A percentile compares a stretch with the other conserved stretches of the same genome.
These are phyloP conservation scores for Globisporangium ultimum DNA, from an alignment of 352 stramenopile genomes.

Conservation along the genomic window DNA sequence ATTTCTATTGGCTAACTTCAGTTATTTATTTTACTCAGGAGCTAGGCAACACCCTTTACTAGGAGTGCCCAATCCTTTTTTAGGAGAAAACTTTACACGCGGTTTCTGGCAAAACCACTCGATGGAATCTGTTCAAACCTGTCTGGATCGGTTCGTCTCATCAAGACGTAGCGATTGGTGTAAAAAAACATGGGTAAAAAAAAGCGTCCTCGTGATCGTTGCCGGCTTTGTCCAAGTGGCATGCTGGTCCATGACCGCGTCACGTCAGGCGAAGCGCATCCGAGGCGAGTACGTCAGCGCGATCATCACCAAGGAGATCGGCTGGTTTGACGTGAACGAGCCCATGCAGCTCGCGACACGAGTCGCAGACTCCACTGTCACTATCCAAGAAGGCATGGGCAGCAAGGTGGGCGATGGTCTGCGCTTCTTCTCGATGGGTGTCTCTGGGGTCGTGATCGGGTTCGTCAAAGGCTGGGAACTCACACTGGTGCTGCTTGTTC, in stretches of 20 bases:
- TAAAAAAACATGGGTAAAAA: too few species aligned
- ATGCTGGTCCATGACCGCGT: slow-evolving; percentile 60
- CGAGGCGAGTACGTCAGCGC: slow-evolving; percentile 27
- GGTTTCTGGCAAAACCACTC: too few species aligned
- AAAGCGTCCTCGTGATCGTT: too few species aligned
- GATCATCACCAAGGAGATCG: slow-evolving; percentile 36
- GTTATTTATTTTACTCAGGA: too few species aligned
- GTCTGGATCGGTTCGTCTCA: too few species aligned
- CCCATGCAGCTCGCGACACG: slow-evolving; percentile 24
- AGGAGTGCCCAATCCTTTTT: too few species aligned
- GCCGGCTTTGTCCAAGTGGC: slow-evolving; percentile 36
- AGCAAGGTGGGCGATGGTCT: slow-evolving; percentile 51
- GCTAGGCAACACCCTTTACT: too few species aligned
- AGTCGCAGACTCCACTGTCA: slow-evolving; percentile 32
- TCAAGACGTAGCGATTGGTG: too few species aligned
- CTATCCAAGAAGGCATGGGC: slow-evolving; percentile 64
- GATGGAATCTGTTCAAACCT: too few species aligned
- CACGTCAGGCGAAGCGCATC: slow-evolving; percentile 47
- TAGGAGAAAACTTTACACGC: too few species aligned
- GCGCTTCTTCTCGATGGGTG: slow-evolving; percentile 64
- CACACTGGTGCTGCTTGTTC: slow-evolving; percentile 52
- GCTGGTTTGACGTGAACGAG: slow-evolving; percentile 48
- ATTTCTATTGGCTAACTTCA: too few species aligned
- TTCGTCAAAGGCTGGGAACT: slow-evolving; percentile 67
- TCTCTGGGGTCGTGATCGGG: slow-evolving; percentile 63